phyloP scores from a whole-genome alignment of 179 eudicot genomes.

The Sideroxylon spinosum region DNA sequence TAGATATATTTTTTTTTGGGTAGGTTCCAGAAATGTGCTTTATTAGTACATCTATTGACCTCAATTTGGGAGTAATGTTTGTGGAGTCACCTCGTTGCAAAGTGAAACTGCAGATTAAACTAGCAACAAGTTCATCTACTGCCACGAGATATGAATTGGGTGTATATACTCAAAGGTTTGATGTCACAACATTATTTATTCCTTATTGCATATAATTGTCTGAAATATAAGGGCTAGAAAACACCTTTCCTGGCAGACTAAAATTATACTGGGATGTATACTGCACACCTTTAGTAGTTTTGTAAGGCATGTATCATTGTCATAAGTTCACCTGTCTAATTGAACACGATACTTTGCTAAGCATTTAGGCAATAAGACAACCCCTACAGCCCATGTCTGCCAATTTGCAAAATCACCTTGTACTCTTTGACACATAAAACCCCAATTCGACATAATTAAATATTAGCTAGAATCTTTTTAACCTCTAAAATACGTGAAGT shows the following conservation, averaged over 20 bases:
- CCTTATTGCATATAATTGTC: neutral
- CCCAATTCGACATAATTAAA: too few species aligned
- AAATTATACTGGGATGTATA: neutral
- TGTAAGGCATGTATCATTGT: neutral
- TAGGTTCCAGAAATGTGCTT: slow-evolving; percentile 87
- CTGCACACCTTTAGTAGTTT: neutral
- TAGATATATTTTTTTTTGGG: slow-evolving; percentile 17
- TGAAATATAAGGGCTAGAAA: slow-evolving; percentile 5
- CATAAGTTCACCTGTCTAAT: neutral
- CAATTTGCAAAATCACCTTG: too few species aligned
- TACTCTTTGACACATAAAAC: too few species aligned
- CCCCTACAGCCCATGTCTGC: too few species aligned
- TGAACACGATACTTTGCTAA: neutral
- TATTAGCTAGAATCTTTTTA: too few species aligned
- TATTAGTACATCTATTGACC: slow-evolving; percentile 67
- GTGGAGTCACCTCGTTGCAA: slow-evolving; percentile 80
- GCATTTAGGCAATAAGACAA: too few species aligned
- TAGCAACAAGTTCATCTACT: slow-evolving; percentile 31
- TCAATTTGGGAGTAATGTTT: slow-evolving; percentile 45
- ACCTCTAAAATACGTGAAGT: too few species aligned
- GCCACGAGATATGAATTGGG: slow-evolving; percentile 47
- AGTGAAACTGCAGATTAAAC: slow-evolving; percentile 59
- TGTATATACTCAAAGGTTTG: slow-evolving; percentile 63
- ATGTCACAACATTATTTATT: neutral
- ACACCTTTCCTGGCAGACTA: neutral